Evolutionary conservation across 192 early-diverging fungal species (phyloP), one percentile per base, ranked within the genome.

Genomic region (Linderina pennispora): DNA sequence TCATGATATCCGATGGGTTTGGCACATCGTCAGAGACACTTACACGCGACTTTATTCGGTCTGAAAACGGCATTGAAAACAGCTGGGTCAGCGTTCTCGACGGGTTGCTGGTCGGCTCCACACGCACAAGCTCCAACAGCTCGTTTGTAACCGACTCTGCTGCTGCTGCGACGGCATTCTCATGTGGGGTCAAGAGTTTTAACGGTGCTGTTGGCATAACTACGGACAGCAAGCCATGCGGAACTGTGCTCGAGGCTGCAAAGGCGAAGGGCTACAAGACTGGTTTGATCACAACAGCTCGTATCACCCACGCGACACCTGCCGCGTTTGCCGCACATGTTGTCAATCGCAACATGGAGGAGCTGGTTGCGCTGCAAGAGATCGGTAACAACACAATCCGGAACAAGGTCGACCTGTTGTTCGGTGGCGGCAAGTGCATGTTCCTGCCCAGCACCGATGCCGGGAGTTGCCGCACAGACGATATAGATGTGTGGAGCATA

Each of bases 1-100:
- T 92, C 50, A 87, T 92, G 87, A 79, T 92, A 10, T 82, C 84
- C 22, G 87, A 90, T 58, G 87, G 90, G 8, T 87, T 92, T 52
- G 90, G 91, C 24, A 88, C 89, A 8, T 84, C 91, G 4, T 90
- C 88, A 0, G 78, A 90, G 36, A 81, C 87, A 0, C 74, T 89
- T 50, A 80, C 81, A 8, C 75, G 88, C 16, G 76, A 80, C 17
- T 90, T 79, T 48, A 66, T 84, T 48, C 78, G 80, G 41, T 79
- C 77, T 36, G 41, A 74, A 14, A 69, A 80, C 39, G 39, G 65
- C 4, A 20, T 79, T 1, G 47, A 70, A 6, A 55, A 48, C 34
- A 76, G 78, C 21, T 90, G 79, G 48, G 65, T 84, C 48, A 66
- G 67, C 14, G 59, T 74, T 1, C 47, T 84, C 20, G 82, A 82